Conservation (phyloP, 2,329 filamentous ascomycete genomes). For the Penicillium hesseltinei region DNA sequence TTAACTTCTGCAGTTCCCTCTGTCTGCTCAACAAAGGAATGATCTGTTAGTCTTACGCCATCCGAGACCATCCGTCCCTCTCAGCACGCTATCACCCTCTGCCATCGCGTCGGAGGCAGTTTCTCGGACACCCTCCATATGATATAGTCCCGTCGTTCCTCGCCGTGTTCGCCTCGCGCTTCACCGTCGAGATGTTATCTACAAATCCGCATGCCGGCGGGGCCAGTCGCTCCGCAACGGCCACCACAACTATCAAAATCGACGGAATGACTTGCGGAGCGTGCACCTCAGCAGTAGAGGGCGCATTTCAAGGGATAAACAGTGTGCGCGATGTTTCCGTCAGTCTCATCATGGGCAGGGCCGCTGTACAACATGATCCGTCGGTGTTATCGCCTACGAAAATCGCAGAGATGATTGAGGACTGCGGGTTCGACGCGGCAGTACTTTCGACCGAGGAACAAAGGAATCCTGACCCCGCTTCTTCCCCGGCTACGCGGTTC, state of each 20-base stretch:
- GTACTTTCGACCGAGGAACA: constrained; percentile 74
- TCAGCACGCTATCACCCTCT: constrained; percentile 16
- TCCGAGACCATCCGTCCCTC: constrained; percentile 23
- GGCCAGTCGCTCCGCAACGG: constrained; percentile 57
- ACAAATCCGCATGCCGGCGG: constrained; percentile 17
- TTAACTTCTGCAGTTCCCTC: constrained; percentile 8
- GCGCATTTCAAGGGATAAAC: constrained; percentile 77
- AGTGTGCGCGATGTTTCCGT: constrained; percentile 86
- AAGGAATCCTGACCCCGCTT: constrained; percentile 36
- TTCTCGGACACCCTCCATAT: constrained; percentile 12
- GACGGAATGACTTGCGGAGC: constrained; percentile 87
- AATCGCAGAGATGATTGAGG: constrained; percentile 83
- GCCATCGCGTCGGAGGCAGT: constrained; percentile 9
- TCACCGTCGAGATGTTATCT: constrained; percentile 18
- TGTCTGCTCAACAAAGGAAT: constrained; percentile 15
- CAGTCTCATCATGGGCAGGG: constrained; percentile 90
- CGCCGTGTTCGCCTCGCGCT: constrained; percentile 2
- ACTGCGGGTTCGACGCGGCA: constrained; percentile 86
- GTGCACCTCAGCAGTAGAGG: constrained; percentile 93
- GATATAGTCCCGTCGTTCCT: constrained; percentile 13
- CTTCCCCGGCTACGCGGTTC: constrained; percentile 30
- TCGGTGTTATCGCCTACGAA: constrained; percentile 68
- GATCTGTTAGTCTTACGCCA: constrained; percentile 20
- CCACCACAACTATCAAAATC: constrained; percentile 85
- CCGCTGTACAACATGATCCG: constrained; percentile 89